phyloP scores from a whole-genome alignment of 768 basidiomycete species.

The Tricholoma matsutake region DNA sequence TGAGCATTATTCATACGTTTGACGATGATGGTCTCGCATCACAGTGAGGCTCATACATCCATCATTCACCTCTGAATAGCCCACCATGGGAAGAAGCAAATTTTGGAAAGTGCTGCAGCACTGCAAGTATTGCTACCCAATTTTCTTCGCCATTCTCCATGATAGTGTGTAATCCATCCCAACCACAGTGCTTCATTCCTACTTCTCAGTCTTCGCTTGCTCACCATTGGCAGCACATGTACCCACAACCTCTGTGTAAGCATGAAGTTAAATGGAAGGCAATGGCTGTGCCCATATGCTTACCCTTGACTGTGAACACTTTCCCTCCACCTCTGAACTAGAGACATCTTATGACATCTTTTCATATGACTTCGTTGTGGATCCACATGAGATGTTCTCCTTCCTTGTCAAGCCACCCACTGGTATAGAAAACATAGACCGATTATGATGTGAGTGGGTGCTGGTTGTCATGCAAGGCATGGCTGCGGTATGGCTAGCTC shows the following conservation, averaged over 20 bases:
- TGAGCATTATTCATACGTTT: constrained; percentile 46
- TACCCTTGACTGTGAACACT: constrained; percentile 91
- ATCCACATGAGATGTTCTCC: constrained; percentile 79
- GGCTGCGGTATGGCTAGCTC: constrained; percentile 87
- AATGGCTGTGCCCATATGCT: constrained; percentile 78
- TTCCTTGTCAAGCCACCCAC: constrained; percentile 76
- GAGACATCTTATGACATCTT: constrained; percentile 77
- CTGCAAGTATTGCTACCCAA: constrained; percentile 34
- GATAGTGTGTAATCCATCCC: constrained; percentile 63
- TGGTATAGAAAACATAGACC: constrained; percentile 47
- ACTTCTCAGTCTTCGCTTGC: constrained; percentile 71
- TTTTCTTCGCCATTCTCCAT: constrained; percentile 48
- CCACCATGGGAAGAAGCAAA: constrained; percentile 68
- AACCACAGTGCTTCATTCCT: constrained; percentile 53
- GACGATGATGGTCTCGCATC: constrained; percentile 55
- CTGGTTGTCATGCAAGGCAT: constrained; percentile 86
- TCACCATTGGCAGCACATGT: constrained; percentile 86
- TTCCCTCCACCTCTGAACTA: constrained; percentile 76
- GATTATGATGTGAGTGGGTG: constrained; percentile 67
- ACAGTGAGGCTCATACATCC: constrained; percentile 44
- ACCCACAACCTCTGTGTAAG: constrained; percentile 68
- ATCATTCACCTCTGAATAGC: constrained; percentile 64
- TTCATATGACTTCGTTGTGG: constrained; percentile 86
- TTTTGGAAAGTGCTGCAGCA: constrained; percentile 54
- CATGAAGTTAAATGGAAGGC: constrained; percentile 92